Base-by-base conservation (phyloP, 345 rosid species). In the Melastoma malabathricum region DNA sequence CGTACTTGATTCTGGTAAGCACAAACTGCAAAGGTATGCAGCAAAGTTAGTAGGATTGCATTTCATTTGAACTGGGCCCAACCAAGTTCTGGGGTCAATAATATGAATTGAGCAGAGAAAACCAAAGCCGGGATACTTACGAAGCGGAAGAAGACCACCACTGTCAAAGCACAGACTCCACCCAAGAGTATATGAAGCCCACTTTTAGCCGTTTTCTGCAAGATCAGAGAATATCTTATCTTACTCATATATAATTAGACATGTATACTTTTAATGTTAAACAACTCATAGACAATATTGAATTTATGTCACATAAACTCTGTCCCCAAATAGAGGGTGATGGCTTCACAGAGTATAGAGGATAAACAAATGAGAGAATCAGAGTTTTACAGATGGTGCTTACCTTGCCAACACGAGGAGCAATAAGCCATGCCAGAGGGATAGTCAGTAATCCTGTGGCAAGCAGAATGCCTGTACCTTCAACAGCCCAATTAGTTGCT, bases 381-480 rank as follows among this genome's bases (percentile, higher is more conserved):
- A 34, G 41, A 34, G 31, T 10, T 48, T 18, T 12, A 9, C 27
- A 3, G 51, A 48, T 7, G 12, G 14, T 43, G 17, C 68, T 48
- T 67, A 90, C 98, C 94, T 84, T 86, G 60, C 98, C 96, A 73
- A 86, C 98, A 52, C 75, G 98, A 49, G 98, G 98, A 47, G 98
- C 98, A 60, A 90, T 82, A 49, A 90, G 86, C 94, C 98, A 90
- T 22, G 95, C 92, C 59, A 90, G 73, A 18, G 98, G 82, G 43
- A 84, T 92, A 16, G 98, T 86, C 55, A 86, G 89, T 34, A 90
- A 65, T 57, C 96, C 96, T 0, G 96, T 83, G 51, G 96, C 96
- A 55, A 90, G 89, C 70, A 90, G 72, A 64, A 90, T 90, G 51
- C 98, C 98, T 0, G 89, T 84, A 50, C 92, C 92, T 76, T 90